Evolutionary conservation across 2,329 filamentous ascomycete genomes (phyloP).

Genomic region (Epichloe gansuensis): DNA sequence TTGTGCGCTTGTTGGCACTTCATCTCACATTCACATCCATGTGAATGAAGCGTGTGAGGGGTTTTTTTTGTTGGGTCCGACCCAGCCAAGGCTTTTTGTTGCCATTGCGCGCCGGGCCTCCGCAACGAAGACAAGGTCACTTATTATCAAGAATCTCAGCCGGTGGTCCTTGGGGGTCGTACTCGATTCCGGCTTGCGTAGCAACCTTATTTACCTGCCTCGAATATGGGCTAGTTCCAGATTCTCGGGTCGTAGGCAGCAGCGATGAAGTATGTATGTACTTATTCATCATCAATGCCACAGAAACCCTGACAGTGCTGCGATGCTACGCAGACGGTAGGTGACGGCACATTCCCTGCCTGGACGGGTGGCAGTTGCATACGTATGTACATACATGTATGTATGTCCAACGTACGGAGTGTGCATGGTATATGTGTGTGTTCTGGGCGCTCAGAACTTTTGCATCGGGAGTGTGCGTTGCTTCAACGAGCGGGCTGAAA

Average conservation of each 20-base stretch:
- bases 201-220: not conserved
- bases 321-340: not conserved
- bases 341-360: not conserved
- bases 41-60: not conserved
- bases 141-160: too few relatives aligned
- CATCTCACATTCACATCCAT: not conserved
- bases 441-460: not conserved
- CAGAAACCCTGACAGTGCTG: not conserved
- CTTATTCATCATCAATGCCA: not conserved
- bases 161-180: not conserved
- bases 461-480: not conserved
- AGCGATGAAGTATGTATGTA: not conserved
- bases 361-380: not conserved
- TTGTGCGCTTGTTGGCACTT: not conserved
- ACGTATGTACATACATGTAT: too few relatives aligned
- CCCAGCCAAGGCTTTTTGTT: too few relatives aligned
- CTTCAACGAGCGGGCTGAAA: too few relatives aligned
- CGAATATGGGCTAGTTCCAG: not conserved
- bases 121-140: too few relatives aligned
- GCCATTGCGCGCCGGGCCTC: too few relatives aligned
- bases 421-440: too few relatives aligned
- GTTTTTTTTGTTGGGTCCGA: too few relatives aligned
- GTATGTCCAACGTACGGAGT: not conserved
- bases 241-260: constrained; percentile 2
- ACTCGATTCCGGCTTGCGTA: not conserved